Evolutionary conservation across 768 basidiomycete species (phyloP), one percentile per base, ranked within the genome.

Genomic region (Boletus sp.): DNA sequence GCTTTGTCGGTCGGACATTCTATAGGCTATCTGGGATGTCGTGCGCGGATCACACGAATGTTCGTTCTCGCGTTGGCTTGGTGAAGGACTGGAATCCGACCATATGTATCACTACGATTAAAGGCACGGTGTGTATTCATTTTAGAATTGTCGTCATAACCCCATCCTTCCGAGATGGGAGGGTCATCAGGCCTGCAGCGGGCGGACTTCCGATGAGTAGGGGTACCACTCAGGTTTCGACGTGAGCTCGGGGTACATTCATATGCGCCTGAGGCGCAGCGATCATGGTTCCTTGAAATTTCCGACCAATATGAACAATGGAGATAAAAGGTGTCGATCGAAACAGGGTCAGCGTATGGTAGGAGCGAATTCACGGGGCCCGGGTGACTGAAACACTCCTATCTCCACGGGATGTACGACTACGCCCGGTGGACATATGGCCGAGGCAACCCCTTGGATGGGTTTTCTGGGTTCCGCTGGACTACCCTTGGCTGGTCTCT

Each of bases 1-100:
- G 11, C 73, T 98, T 48, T 98, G 94, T 71, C 83, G 94, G 29
- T 89, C 91, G 20, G 87, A 92, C 66, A 89, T 94, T 48, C 75
- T 89, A 35, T 86, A 69, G 33, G n/a, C n/a, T 5, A 4, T 46
- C 29, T 24, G 7, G 29, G 46, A 50, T 41, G 39, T 48, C 33
- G 28, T 50, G 35, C 24, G 7, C n/a, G n/a, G 33, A n/a, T 37
- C 35, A 39, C 5, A 40, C 15, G 18, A 54, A 8, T 10, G 36
- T 47, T 37, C 14, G 36, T 41, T 51, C 30, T 53, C 24, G 7
- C 41, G 18, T 46, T 24, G 4, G 40, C 2, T 33, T 24, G 6
- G 18, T 42, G 29, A 11, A 47, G 15, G 14, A 20, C 18, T 54
- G 36, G 54, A n/a, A 12, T 5, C 11, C 18, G n/a, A 41, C 14